Evolutionary conservation across 139 green algal species (phyloP).

Genomic region (Tetratostichococcus sp.): DNA sequence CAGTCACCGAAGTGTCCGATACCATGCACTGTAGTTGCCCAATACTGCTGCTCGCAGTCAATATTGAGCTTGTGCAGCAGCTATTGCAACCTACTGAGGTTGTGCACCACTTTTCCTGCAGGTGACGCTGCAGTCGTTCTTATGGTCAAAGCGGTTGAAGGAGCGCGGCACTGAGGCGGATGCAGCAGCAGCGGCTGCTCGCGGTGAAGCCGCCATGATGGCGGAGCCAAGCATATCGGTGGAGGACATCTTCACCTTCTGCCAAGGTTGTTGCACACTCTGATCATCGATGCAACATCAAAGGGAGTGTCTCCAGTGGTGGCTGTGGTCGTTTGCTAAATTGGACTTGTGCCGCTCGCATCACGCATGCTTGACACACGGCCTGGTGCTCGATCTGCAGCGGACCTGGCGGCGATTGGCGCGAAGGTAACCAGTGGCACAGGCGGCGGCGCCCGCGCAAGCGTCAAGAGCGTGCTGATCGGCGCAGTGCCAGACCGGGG

Average conservation of each 20-base stretch:
- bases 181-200: slow-evolving; percentile 18
- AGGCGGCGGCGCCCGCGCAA: slow-evolving; percentile 15
- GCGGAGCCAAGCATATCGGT: slow-evolving; percentile 27
- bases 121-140: slow-evolving; percentile 57
- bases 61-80: no score
- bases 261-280: slow-evolving; percentile 11
- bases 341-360: no score
- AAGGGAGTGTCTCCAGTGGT: no score
- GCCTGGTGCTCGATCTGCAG: no score
- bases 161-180: slow-evolving; percentile 21
- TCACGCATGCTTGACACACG: no score
- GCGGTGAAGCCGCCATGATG: slow-evolving; percentile 18
- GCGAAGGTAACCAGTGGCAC: slow-evolving; percentile 31
- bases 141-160: slow-evolving; percentile 39
- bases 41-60: no score
- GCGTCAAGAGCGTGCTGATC: slow-evolving; percentile 60
- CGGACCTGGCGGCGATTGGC: slow-evolving; percentile 33
- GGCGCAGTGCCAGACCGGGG: slow-evolving; percentile 59
- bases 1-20: no score
- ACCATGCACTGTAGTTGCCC: no score
- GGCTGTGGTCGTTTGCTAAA: no score
- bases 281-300: no score
- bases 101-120: background rate
- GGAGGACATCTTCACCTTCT: slow-evolving; percentile 19
- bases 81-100: no score